phyloP scores from a whole-genome alignment of 2,329 filamentous ascomycete genomes.

The Claviceps sp. region DNA sequence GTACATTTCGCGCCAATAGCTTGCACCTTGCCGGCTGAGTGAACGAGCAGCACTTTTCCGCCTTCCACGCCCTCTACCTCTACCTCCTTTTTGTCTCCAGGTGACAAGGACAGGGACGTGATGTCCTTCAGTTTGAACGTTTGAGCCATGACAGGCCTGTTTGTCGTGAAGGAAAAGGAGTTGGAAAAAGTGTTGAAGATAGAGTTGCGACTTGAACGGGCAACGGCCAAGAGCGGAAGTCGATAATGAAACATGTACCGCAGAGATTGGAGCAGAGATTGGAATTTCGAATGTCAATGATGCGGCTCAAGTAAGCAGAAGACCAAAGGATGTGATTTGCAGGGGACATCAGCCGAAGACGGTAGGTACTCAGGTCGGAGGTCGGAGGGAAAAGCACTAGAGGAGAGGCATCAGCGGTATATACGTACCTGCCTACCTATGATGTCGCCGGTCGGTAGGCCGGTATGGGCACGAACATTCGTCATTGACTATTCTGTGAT shows the following conservation, averaged over 20 bases:
- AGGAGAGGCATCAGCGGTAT: not conserved
- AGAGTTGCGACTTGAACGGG: not conserved
- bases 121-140: slow-evolving; percentile 66
- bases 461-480: not conserved
- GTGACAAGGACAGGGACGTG: slow-evolving; percentile 58
- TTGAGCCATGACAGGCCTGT: slow-evolving; percentile 31
- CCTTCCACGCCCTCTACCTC: slow-evolving; percentile 82
- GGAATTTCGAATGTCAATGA: not conserved
- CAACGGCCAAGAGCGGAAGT: not conserved
- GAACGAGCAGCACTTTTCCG: slow-evolving; percentile 77
- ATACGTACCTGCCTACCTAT: not conserved
- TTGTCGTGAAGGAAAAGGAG: slow-evolving; percentile 12
- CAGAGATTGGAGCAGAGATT: too few relatives aligned
- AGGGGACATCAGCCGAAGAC: not conserved
- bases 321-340: not conserved
- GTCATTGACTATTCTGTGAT: not conserved
- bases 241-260: slow-evolving; percentile 4
- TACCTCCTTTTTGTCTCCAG: slow-evolving; percentile 74
- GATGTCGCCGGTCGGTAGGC: too few relatives aligned
- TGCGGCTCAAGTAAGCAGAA: not conserved
- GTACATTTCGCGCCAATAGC: slow-evolving; percentile 75
- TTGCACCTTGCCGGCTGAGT: slow-evolving; percentile 61
- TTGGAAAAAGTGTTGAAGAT: not conserved
- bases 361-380: not conserved
- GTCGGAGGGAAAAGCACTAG: not conserved